Evolutionary conservation across 2,329 filamentous ascomycete genomes (phyloP), one percentile per base, ranked within the genome.

Genomic region (Balansia obtecta): DNA sequence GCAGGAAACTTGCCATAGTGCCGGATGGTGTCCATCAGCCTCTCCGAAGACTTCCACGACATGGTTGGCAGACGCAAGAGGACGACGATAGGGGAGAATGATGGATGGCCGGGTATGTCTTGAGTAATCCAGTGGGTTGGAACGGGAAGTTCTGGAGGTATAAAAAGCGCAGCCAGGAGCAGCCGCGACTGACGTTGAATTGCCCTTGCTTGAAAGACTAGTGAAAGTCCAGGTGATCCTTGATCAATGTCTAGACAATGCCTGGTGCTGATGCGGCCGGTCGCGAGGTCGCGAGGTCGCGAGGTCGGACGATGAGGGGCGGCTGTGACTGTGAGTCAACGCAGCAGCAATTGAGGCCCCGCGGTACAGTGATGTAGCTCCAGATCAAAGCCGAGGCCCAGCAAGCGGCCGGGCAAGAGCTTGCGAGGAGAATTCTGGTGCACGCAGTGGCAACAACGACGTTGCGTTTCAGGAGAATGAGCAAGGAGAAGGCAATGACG

Each of bases 1-100:
- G 93, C 93, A 57, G 93, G 93, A 70, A 97, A 98, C 70, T 83
- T 88, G 68, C 89, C 88, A 79, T 96, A 96, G 72, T 96, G 89
- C 70, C 85, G 83, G 83, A 96, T 96, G 75, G 86, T 95, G 61
- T 93, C 86, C 88, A 95, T 93, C 82, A 97, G 72, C 72, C 81
- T 79, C 69, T 90, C 86, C 56, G 86, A 86, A 67, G 84, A 85
- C 75, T 85, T 95, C 91, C 91, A 97, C 75, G 86, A 86, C 90
- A 96, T 96, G 68, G 57, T 60, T 62, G 61, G 57, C 53, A 51
- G 37, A n/a, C 10, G 12, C 15, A 40, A 43, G 38, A 15, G 30
- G 27, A 38, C 18, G 27, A 27, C 37, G 39, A 38, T n/a, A 18
- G 38, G 15, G 34, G 34, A 22, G 13, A 42, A 34, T 15, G 10